Percentiles rank a stretch among this genome's conserved stretches.
Evolutionary conservation across 331 rosid genomes (phyloP).

Genomic region (Cydonia oblonga): DNA sequence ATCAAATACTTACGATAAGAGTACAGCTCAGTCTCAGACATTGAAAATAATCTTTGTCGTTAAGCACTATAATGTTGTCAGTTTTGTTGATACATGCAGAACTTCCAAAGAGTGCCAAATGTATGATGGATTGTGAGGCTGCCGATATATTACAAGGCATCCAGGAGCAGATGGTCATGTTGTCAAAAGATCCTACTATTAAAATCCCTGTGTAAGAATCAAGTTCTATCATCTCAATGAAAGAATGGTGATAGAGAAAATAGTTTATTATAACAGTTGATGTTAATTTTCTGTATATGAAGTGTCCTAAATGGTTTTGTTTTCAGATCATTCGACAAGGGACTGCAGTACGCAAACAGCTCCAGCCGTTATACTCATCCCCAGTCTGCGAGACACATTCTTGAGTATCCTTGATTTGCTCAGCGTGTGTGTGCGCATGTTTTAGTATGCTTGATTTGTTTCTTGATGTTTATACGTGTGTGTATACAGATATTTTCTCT

Average conservation of each 20-base stretch:
- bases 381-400: conserved; percentile 37
- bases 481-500: not conserved
- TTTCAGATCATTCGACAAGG: conserved; percentile 71
- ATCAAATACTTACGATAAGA: not conserved
- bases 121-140: conserved; percentile 84
- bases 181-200: conserved; percentile 67
- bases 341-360: conserved; percentile 63
- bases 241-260: not conserved
- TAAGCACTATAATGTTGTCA: not conserved
- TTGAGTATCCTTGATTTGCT: conserved; percentile 64
- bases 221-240: not conserved
- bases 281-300: not conserved
- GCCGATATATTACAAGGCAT: conserved; percentile 52
- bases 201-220: conserved; percentile 60
- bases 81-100: conserved; percentile 31
- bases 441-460: not conserved
- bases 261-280: not conserved
- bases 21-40: not conserved
- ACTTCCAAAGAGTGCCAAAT: conserved; percentile 56
- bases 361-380: conserved; percentile 31
- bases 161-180: conserved; percentile 54
- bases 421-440: not conserved
- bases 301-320: conserved; percentile 13
- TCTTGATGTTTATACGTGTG: not conserved
- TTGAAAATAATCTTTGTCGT: not conserved